Percentiles rank a stretch among this genome's conserved stretches.
These are phyloP conservation scores for Boletus mariae DNA, from an alignment of 1,284 basidiomycete genomes.

Conservation along the genomic window DNA sequence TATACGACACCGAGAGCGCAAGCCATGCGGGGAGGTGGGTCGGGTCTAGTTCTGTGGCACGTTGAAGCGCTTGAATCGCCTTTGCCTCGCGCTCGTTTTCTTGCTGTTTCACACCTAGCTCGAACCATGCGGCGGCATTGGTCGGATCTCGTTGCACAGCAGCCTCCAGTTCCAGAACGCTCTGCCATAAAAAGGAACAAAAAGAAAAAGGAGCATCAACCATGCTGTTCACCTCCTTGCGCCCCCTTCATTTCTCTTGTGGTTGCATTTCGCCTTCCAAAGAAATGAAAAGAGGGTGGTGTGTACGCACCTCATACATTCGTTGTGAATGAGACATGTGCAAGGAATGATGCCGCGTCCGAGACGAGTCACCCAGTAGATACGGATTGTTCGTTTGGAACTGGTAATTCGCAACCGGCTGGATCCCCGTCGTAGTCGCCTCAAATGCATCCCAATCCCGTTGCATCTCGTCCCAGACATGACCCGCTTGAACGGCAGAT, in stretches of 20 bases:
- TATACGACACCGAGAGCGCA: constrained; percentile 87
- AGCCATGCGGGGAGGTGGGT: constrained; percentile 81
- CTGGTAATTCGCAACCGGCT: constrained; percentile 58
- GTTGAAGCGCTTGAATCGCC: constrained; percentile 83
- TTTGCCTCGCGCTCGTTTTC: constrained; percentile 95
- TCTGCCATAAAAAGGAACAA: constrained; percentile 44
- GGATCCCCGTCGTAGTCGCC: constrained; percentile 62
- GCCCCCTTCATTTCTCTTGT: neutral
- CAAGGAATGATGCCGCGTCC: constrained; percentile 52
- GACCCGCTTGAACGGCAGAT: constrained; percentile 5
- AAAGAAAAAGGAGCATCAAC: constrained; percentile 13
- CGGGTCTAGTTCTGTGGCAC: constrained; percentile 81
- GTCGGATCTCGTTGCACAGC: constrained; percentile 77
- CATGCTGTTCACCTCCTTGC: constrained; percentile 6
- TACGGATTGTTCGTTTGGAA: constrained; percentile 87
- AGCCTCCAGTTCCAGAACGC: constrained; percentile 87
- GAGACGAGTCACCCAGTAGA: constrained; percentile 52
- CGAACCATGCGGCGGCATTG: constrained; percentile 81
- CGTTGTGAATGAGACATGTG: constrained; percentile 44
- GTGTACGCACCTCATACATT: constrained; percentile 56
- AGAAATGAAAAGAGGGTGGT: constrained; percentile 14
- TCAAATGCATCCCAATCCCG: constrained; percentile 82
- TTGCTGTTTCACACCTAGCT: constrained; percentile 95
- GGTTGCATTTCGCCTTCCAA: constrained; percentile 5
- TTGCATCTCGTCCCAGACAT: constrained; percentile 64